Evolutionary conservation across 1,139 yeast genomes (phyloP), one percentile per base, ranked within the genome.

Genomic region (Sugiyamaella xylanicola): DNA sequence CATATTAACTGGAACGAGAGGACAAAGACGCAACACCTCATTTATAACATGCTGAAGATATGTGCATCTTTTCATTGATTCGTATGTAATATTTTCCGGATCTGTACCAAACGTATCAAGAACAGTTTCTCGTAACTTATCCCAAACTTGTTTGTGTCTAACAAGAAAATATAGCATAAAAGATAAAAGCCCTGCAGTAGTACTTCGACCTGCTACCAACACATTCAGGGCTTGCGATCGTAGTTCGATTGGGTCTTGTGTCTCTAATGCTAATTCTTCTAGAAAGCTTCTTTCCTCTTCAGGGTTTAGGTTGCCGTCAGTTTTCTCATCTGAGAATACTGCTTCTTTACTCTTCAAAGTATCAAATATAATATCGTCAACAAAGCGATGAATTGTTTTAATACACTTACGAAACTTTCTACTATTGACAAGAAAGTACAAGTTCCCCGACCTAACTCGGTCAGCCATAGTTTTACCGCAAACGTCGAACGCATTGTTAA

Each of bases 201-300:
- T 81, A 65, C 80, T 84, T 64, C 85, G 73, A 15, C 83, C 84
- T 20, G 85, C 85, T 25, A 81, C 69, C 57, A 81, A 68, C 58
- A 81, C 77, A 61, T 79, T 80, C 61, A 81, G 69, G 39, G 79
- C 73, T 65, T 81, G 84, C 62, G 80, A 82, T 52, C 82, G 74
- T 60, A 81, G 74, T 16, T 75, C 72, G 36, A 63, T 67, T 4
- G 80, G 81, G 64, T 81, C 77, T 53, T 77, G 73, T 0, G 84
- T 79, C 61, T 78, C 78, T 62, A 78, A 77, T 29, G 72, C 79
- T 59, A 81, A 72, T 61, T 79, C 84, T 59, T 77, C 77, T 60
- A 81, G 72, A 65, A 81, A 80, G 20, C 54, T 22, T 21, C 9
- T 48, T 47, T 13, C 57, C 50, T 19, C 58, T 3, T 21, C 46